A percentile compares a stretch with the other conserved stretches of the same genome.
Evolutionary conservation across 768 basidiomycete genomes (phyloP).

Genomic region (Auricularia sp.): DNA sequence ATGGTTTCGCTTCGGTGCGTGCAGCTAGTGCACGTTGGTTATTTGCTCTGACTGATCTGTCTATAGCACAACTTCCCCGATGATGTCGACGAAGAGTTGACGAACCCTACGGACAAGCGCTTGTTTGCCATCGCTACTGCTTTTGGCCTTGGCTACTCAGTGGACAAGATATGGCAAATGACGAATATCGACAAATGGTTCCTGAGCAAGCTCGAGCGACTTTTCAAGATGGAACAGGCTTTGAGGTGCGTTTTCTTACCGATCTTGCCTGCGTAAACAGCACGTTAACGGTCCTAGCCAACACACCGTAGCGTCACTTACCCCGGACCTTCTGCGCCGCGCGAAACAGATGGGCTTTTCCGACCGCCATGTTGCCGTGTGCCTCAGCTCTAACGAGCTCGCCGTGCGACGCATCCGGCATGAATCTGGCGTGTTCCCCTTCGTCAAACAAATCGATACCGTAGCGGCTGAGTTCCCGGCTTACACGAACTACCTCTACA

Average conservation of each 20-base stretch:
- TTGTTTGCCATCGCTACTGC: slow-evolving; percentile 94
- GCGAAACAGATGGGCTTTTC: slow-evolving; percentile 96
- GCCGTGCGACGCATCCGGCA: slow-evolving; percentile 85
- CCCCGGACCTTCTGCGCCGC: slow-evolving; percentile 53
- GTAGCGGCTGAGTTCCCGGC: slow-evolving; percentile 99
- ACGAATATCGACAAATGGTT: slow-evolving; percentile 99
- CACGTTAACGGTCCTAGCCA: slow-evolving; percentile 30
- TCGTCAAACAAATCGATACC: slow-evolving; percentile 98
- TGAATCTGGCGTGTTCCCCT: slow-evolving; percentile 73
- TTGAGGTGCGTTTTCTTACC: slow-evolving; percentile 48
- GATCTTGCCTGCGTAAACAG: background rate
- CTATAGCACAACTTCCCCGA: slow-evolving; percentile 75
- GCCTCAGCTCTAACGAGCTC: slow-evolving; percentile 83
- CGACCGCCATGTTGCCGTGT: slow-evolving; percentile 77
- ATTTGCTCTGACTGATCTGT: slow-evolving; percentile 1
- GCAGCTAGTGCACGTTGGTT: background rate
- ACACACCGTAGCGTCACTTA: slow-evolving; percentile 54
- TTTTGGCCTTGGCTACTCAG: slow-evolving; percentile 83
- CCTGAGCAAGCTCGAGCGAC: slow-evolving; percentile 76
- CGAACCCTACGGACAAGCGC: slow-evolving; percentile 93
- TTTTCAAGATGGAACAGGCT: slow-evolving; percentile 69
- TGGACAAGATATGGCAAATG: slow-evolving; percentile 96
- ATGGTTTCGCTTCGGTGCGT: slow-evolving; percentile 76
- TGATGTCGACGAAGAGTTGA: slow-evolving; percentile 83
- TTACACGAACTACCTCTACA: slow-evolving; percentile 97